A percentile compares a stretch with the other conserved stretches of the same genome.
Conservation (phyloP, 2,329 filamentous ascomycete species). For the Fusarium compactum region DNA sequence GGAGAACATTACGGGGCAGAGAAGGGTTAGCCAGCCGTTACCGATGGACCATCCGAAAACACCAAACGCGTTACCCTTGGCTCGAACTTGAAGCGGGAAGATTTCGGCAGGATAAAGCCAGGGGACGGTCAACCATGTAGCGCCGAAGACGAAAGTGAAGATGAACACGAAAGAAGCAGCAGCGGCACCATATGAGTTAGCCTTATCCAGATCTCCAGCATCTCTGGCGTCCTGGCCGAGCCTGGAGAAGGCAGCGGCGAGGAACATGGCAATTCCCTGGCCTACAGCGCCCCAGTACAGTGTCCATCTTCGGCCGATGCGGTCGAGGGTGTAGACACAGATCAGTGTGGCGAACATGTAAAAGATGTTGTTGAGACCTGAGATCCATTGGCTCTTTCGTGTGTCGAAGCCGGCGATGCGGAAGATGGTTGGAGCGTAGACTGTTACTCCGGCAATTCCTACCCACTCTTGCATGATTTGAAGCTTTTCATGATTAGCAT, state of each 20-base stretch:
- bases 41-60: constrained; percentile 82
- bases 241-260: constrained; percentile 64
- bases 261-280: constrained; percentile 75
- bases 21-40: constrained; percentile 71
- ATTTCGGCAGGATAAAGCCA: constrained; percentile 79
- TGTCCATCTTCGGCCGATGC: constrained; percentile 76
- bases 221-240: constrained; percentile 65
- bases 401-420: constrained; percentile 74
- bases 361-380: constrained; percentile 64
- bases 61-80: constrained; percentile 81
- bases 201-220: constrained; percentile 57
- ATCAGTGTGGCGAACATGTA: constrained; percentile 74
- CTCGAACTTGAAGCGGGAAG: constrained; percentile 76
- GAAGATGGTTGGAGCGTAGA: constrained; percentile 71
- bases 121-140: constrained; percentile 65
- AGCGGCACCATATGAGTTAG: constrained; percentile 69
- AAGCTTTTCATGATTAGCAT: not conserved
- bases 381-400: constrained; percentile 72
- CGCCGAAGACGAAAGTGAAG: constrained; percentile 57
- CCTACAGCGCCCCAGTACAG: constrained; percentile 75
- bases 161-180: constrained; percentile 78
- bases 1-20: constrained; percentile 59
- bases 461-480: constrained; percentile 43
- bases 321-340: constrained; percentile 76
- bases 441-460: constrained; percentile 75